phyloP scores from a whole-genome alignment of 164 flowering plant genomes.

The Saururus chinensis region DNA sequence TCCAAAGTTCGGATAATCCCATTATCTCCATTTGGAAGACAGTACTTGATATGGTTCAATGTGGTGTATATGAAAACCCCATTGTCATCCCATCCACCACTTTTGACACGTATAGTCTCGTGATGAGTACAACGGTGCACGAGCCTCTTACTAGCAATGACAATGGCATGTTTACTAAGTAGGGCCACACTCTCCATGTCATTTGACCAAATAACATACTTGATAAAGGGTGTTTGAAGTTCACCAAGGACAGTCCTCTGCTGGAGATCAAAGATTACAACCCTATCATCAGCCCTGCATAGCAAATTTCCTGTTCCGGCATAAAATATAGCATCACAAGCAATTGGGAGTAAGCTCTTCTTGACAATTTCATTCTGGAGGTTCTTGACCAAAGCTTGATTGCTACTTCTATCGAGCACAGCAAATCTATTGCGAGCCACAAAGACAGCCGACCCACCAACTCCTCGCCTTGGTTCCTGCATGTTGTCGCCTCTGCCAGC shows the following conservation, averaged over 20 bases:
- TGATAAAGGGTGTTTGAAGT: conserved; percentile 70
- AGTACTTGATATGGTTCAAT: conserved; percentile 75
- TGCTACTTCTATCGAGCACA: conserved; percentile 72
- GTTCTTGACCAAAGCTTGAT: conserved; percentile 71
- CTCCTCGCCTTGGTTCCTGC: conserved; percentile 73
- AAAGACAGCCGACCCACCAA: conserved; percentile 74
- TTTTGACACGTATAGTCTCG: conserved; percentile 88
- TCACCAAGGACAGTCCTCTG: conserved; percentile 82
- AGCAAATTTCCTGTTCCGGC: conserved; percentile 89
- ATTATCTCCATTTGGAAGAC: conserved; percentile 81
- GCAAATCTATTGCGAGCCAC: conserved; percentile 88
- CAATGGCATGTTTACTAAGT: conserved; percentile 82
- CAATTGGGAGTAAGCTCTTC: conserved; percentile 52
- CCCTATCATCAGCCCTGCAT: conserved; percentile 79
- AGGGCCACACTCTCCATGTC: conserved; percentile 92
- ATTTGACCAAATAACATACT: conserved; percentile 84
- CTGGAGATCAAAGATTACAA: conserved; percentile 78
- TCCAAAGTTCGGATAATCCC: conserved; percentile 76
- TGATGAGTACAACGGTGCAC: conserved; percentile 83
- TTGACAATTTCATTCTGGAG: conserved; percentile 75
- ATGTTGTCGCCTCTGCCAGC: conserved; percentile 49
- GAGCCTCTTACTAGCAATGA: conserved; percentile 76
- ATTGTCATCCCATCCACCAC: conserved; percentile 90
- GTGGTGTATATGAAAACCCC: conserved; percentile 90
- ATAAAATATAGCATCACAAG: conserved; percentile 76